Evolutionary conservation across 2,329 filamentous ascomycete species (phyloP), one percentile per base, ranked within the genome.

Genomic region (Akanthomyces dipterigenus): DNA sequence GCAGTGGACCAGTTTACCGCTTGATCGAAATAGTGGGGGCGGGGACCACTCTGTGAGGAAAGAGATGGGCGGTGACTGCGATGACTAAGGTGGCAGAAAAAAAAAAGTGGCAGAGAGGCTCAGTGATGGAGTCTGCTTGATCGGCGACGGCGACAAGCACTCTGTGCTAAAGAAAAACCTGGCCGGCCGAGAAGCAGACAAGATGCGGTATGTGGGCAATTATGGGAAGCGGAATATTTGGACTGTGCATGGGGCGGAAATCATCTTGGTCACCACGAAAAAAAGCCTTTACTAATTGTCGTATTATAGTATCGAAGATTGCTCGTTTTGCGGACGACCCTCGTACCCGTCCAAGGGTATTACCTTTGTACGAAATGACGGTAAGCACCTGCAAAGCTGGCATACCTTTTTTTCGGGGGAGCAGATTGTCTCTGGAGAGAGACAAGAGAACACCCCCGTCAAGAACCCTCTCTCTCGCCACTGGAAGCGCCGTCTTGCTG

Each of bases 331-430:
- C 71, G 75, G 74, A 68, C 74, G 79, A 66, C 79, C 80, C 67
- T 76, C 79, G 60, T 82, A 81, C 68, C 80, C 80, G 49, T 79
- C 77, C 73, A 85, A 84, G 73, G 81, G 82, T 64, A 84, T 84
- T 51, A 75, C 73, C 24, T 81, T 81, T 69, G 76, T 79, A 63
- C 74, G 79, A 59, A 81, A 81, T 67, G 79, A 82, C 71, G 76
- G 75, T 71, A 70, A 60, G 70, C 65, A 51, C 8, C 36, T 46
- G 16, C 8, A 51, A 12, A 8, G 6, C 3, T 22, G 11, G 26
- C 18, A 20, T 22, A 9, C 1, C 8, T 34, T 34, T 34, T 36
- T 3, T 49, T 36, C 7, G 1, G 2, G 9, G 5, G n/a, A n/a
- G 24, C 18, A 36, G n/a, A 3, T 9, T 12, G 1, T 1, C 11